Evolutionary conservation across 2,329 filamentous ascomycete genomes (phyloP).

Genomic region (Monascus ruber): DNA sequence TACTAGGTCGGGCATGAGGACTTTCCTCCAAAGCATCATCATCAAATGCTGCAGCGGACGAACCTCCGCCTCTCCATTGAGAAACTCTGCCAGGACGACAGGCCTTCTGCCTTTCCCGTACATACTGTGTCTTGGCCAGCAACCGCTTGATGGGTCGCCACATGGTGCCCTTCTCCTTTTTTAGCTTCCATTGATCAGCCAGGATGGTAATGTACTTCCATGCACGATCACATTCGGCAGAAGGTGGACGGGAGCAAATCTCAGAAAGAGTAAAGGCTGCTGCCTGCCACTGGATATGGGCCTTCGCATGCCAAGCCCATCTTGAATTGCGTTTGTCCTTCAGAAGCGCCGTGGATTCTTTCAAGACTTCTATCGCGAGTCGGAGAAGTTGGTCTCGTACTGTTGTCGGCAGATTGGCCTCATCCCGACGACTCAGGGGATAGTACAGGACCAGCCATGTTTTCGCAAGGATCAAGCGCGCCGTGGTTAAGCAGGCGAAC

Average conservation of each 20-base stretch:
- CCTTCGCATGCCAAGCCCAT: slow-evolving; percentile 55
- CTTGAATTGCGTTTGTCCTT: slow-evolving; percentile 50
- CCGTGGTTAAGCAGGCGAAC: slow-evolving; percentile 58
- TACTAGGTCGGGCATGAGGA: no score
- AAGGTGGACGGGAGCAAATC: slow-evolving; percentile 45
- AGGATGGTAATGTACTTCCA: slow-evolving; percentile 27
- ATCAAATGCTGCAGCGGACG: no score
- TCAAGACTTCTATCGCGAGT: slow-evolving; percentile 62
- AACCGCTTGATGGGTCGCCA: no score
- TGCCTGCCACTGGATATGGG: slow-evolving; percentile 56
- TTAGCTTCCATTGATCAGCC: no score
- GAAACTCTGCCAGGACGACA: no score
- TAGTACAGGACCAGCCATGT: slow-evolving; percentile 69
- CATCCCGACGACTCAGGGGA: slow-evolving; percentile 51
- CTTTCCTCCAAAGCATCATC: no score
- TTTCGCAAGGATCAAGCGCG: slow-evolving; percentile 65
- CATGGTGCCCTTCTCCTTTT: no score
- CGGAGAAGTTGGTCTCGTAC: slow-evolving; percentile 59
- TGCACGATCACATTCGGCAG: slow-evolving; percentile 48
- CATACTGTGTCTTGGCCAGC: no score
- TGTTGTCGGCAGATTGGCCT: slow-evolving; percentile 46
- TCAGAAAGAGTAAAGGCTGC: slow-evolving; percentile 51
- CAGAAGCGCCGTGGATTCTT: slow-evolving; percentile 58
- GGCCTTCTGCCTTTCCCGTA: no score
- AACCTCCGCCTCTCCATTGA: no score